These are phyloP conservation scores for Parascedosporium putredinis DNA, from an alignment of 2,329 filamentous ascomycete genomes.

Conservation along the genomic window DNA sequence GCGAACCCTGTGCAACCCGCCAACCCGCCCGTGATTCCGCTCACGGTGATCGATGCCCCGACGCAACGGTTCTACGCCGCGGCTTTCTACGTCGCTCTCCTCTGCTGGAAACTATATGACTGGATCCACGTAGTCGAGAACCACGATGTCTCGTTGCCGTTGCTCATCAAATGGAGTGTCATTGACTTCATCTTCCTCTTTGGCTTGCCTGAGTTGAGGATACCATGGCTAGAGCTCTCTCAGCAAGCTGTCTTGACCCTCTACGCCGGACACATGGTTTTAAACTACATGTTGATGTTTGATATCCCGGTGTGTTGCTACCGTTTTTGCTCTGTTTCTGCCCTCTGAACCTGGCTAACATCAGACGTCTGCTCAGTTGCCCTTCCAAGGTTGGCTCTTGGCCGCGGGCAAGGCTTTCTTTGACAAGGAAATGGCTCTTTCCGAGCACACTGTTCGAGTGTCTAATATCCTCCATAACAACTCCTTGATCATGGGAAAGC, in stretches of 20 bases:
- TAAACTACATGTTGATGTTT: slow-evolving; percentile 88
- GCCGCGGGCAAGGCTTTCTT: slow-evolving; percentile 72
- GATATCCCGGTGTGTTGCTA: slow-evolving; percentile 56
- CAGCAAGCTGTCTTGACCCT: slow-evolving; percentile 60
- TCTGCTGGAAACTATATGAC: slow-evolving; percentile 81
- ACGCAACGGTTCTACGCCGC: slow-evolving; percentile 82
- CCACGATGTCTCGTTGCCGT: slow-evolving; percentile 75
- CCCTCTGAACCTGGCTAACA: background rate
- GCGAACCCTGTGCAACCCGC: slow-evolving; percentile 15
- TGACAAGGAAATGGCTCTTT: slow-evolving; percentile 85
- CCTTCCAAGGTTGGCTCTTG: slow-evolving; percentile 62
- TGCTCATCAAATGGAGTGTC: slow-evolving; percentile 87
- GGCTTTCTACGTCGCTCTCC: slow-evolving; percentile 64
- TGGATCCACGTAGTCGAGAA: slow-evolving; percentile 69
- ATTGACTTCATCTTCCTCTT: slow-evolving; percentile 84
- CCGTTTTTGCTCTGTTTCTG: background rate
- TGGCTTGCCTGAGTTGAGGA: slow-evolving; percentile 73
- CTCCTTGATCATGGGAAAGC: slow-evolving; percentile 87
- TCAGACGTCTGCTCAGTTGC: slow-evolving; percentile 39
- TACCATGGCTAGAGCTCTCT: slow-evolving; percentile 94
- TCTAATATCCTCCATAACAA: slow-evolving; percentile 82
- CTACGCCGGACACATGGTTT: slow-evolving; percentile 59
- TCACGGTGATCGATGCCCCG: slow-evolving; percentile 75
- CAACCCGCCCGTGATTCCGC: slow-evolving; percentile 61
- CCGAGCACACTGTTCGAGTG: slow-evolving; percentile 85